Conservation (phyloP, 225 moss, liverwort and hornwort species). For the Rhytidiadelphus loreus region DNA sequence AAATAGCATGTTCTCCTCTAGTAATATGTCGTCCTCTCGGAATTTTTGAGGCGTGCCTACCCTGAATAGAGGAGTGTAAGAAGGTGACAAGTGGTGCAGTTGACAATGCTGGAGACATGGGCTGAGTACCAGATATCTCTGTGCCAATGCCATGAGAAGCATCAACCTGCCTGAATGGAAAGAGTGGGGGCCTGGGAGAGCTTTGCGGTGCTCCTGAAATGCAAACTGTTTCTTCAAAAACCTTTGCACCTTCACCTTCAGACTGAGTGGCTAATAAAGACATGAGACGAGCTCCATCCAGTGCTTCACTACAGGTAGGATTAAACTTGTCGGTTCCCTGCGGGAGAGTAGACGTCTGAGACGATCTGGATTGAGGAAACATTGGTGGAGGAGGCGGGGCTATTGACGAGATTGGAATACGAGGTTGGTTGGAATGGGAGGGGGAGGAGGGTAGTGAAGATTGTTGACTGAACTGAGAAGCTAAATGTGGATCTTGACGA, state of each 20-base stretch:
- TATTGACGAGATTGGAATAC: conserved; percentile 32
- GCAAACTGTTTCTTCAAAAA: conserved; percentile 56
- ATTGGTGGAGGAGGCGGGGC: conserved; percentile 11
- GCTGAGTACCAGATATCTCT: conserved; percentile 56
- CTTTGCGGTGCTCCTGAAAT: conserved; percentile 38
- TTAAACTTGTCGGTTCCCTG: conserved; percentile 13
- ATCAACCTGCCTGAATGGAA: conserved; percentile 14
- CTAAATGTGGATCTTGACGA: conserved; percentile 64
- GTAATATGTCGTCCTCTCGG: conserved; percentile 51
- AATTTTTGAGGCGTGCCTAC: conserved; percentile 44
- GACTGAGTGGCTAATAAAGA: conserved; percentile 68
- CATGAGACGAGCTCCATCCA: conserved; percentile 94
- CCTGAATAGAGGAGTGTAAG: conserved; percentile 28
- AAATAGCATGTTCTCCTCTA: conserved; percentile 52
- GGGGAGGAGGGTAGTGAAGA: conserved; percentile 44
- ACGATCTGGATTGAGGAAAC: conserved; percentile 45
- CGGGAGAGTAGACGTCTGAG: conserved; percentile 29
- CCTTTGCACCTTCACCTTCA: conserved; percentile 46
- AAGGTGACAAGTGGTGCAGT: conserved; percentile 42
- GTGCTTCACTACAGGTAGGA: conserved; percentile 48
- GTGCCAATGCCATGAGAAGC: conserved; percentile 7
- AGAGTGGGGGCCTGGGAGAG: conserved; percentile 47
- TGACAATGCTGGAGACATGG: conserved; percentile 67
- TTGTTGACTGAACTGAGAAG: conserved; percentile 55
- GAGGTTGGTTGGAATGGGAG: conserved; percentile 53